These are phyloP conservation scores for Stenocarpella maydis DNA, from an alignment of 2,329 filamentous ascomycete genomes.

Conservation along the genomic window DNA sequence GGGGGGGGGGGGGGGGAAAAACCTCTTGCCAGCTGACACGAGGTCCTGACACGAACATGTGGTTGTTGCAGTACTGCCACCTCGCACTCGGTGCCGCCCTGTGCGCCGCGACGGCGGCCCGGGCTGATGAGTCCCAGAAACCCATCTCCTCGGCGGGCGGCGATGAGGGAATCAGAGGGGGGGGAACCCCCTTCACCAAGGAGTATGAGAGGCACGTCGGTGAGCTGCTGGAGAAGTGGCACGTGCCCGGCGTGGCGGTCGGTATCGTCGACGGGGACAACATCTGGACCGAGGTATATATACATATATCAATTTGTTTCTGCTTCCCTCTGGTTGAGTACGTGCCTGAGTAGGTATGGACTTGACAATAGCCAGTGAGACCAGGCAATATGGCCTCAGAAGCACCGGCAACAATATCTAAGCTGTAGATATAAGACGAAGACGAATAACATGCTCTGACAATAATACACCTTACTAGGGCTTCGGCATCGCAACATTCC, in stretches of 20 bases:
- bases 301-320: no score
- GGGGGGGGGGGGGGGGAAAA: no score
- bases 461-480: slow-evolving; percentile 44
- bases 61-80: no score
- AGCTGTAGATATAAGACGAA: no score
- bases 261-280: slow-evolving; percentile 56
- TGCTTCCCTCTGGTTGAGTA: no score
- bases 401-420: no score
- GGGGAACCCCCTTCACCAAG: slow-evolving; percentile 33
- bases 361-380: no score
- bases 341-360: no score
- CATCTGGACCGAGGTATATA: slow-evolving; percentile 49
- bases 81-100: background rate
- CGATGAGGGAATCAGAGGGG: background rate
- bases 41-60: no score
- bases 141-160: background rate
- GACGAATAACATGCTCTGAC: background rate
- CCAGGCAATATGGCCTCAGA: no score
- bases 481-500: slow-evolving; percentile 51
- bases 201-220: slow-evolving; percentile 36
- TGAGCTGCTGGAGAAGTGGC: slow-evolving; percentile 48
- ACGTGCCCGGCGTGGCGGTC: slow-evolving; percentile 58
- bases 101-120: slow-evolving; percentile 1
- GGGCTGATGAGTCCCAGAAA: slow-evolving; percentile 7
- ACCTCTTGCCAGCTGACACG: no score